Evolutionary conservation across 1,284 basidiomycete species (phyloP).

Genomic region (Sporisorium sorghi): DNA sequence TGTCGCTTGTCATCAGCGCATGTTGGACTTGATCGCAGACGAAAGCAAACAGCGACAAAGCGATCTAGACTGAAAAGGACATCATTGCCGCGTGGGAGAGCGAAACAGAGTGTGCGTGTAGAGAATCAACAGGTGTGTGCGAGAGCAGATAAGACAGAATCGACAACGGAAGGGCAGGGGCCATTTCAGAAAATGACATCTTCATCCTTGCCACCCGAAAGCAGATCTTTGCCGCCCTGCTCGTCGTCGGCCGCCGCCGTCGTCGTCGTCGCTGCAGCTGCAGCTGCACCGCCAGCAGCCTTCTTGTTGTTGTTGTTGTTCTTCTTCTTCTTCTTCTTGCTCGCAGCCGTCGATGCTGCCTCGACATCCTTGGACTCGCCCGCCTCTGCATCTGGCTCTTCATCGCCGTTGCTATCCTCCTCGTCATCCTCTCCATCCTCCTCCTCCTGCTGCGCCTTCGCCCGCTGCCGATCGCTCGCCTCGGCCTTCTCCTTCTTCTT

Average conservation of each 20-base stretch:
- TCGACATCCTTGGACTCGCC: slow-evolving; percentile 1
- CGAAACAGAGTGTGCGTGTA: neutral
- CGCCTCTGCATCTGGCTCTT: slow-evolving; percentile 1
- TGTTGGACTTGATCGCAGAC: slow-evolving; percentile 24
- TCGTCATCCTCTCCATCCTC: slow-evolving; percentile 13
- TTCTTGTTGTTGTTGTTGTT: slow-evolving; percentile 28
- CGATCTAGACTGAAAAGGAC: neutral
- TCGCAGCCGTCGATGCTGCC: neutral
- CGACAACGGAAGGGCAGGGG: neutral
- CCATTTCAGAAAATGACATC: slow-evolving; percentile 65
- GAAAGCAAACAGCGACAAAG: neutral
- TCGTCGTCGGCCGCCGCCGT: slow-evolving; percentile 17
- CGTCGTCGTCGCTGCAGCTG: no score
- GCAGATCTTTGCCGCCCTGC: slow-evolving; percentile 51
- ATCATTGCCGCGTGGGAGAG: neutral
- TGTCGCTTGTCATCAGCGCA: slow-evolving; percentile 40
- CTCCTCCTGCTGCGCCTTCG: slow-evolving; percentile 17
- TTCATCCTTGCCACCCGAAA: slow-evolving; percentile 65
- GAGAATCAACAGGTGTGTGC: neutral
- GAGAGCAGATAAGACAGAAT: neutral
- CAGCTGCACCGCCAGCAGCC: slow-evolving; percentile 1
- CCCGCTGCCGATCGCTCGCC: slow-evolving; percentile 20
- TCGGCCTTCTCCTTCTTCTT: slow-evolving; percentile 63
- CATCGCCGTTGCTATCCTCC: slow-evolving; percentile 2
- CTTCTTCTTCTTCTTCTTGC: slow-evolving; percentile 33